phyloP scores from a whole-genome alignment of 306 rosid species.

The Comarum palustre region DNA sequence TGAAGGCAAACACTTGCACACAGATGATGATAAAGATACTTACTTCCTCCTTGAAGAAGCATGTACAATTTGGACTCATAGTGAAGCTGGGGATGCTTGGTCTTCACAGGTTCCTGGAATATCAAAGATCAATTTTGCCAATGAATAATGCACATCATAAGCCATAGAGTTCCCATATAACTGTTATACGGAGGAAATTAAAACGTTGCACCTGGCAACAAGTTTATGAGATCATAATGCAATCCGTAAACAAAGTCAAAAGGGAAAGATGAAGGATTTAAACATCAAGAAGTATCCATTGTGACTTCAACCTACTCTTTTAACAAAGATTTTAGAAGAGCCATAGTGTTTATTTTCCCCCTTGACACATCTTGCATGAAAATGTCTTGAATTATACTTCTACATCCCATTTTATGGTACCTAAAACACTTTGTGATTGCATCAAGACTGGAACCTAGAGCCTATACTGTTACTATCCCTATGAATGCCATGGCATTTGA shows the following conservation, averaged over 20 bases:
- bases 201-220: neutral
- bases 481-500: neutral
- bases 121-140: slow-evolving; percentile 3
- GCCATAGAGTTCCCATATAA: neutral
- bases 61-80: slow-evolving; percentile 96
- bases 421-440: neutral
- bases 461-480: neutral
- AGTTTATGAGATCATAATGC: neutral
- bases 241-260: neutral
- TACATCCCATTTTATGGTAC: slow-evolving; percentile 2
- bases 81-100: slow-evolving; percentile 98
- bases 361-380: neutral
- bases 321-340: neutral
- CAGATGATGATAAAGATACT: slow-evolving; percentile 28
- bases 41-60: slow-evolving; percentile 99
- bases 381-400: neutral
- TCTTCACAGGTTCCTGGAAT: slow-evolving; percentile 85
- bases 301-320: slow-evolving; percentile 8
- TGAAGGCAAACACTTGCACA: neutral
- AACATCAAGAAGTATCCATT: slow-evolving; percentile 6
- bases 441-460: neutral
- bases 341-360: neutral
- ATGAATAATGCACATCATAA: neutral
- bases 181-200: neutral
- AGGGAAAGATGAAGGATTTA: neutral